Base-by-base conservation (phyloP, 176 grass and related monocot species). In the Saccharum spontaneum region DNA sequence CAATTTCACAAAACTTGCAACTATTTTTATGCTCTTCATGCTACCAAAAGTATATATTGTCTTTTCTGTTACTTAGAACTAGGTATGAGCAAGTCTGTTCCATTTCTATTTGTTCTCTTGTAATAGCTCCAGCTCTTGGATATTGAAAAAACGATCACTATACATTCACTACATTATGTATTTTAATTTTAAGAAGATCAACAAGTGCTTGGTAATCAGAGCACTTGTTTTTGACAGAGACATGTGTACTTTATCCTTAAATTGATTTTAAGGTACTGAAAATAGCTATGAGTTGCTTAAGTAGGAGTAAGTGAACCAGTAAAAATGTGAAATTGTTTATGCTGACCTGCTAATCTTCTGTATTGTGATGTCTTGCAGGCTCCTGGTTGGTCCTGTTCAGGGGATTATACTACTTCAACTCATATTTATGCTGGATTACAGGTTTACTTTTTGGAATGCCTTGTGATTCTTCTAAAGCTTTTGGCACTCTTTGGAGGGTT, bases 341-440 rank as follows among this genome's bases (percentile, higher is more conserved):
- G n/a, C 31, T 79, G 49, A 67, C 48, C 18, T 90, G 11, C 31
- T 83, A 73, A 69, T 44, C 6, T 62, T 88, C 8, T 89, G 16
- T 49, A 59, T 82, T 82, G 82, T 34, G 78, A 77, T 69, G 71
- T 76, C n/a, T 83, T 83, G 52, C 86, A 94, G 93, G 82, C 90
- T 88, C 97, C 97, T 86, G 91, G 87, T 67, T 96, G 93, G 97
- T 94, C 93, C 45, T 96, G 93, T 87, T 91, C 88, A 64, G 91
- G 88, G 10, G 84, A 89, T 83, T 81, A 84, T 80, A 81, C 17
- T 72, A 90, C 46, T 73, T 30, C 84, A 76, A 79, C 87, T 78
- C 86, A 80, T 57, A 81, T 94, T 33, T 99, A 94, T 91, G 88
- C 90, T 89, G 97, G 93, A 87, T 84, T 96, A 43, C 97, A 99